Percentiles rank a stretch among this genome's conserved stretches.
Conservation (phyloP, 192 early-diverging fungal genomes). For the Linnemannia zychae region DNA sequence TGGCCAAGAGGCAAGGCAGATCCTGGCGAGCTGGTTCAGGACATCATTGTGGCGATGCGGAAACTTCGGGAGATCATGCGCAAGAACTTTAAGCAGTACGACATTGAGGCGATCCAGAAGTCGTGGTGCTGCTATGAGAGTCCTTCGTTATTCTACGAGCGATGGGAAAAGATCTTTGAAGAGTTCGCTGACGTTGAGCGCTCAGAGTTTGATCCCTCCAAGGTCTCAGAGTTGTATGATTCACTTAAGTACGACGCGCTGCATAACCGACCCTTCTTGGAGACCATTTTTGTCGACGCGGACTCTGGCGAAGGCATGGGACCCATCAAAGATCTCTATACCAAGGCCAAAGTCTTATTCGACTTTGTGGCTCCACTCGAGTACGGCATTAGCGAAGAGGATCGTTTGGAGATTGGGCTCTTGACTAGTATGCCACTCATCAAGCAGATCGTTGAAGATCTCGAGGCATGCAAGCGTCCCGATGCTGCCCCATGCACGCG, state of each 20-base stretch:
- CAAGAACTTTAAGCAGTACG: slow-evolving; percentile 76
- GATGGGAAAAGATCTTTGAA: slow-evolving; percentile 97
- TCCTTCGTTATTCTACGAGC: slow-evolving; percentile 87
- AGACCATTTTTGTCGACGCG: slow-evolving; percentile 74
- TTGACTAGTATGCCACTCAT: slow-evolving; percentile 83
- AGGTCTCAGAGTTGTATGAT: slow-evolving; percentile 94
- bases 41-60: slow-evolving; percentile 78
- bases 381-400: slow-evolving; percentile 88
- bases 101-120: slow-evolving; percentile 73
- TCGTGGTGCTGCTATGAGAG: slow-evolving; percentile 95
- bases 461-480: slow-evolving; percentile 70
- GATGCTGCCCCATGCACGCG: slow-evolving; percentile 71
- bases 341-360: slow-evolving; percentile 87
- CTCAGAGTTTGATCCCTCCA: slow-evolving; percentile 81
- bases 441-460: slow-evolving; percentile 82
- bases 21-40: slow-evolving; percentile 66
- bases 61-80: slow-evolving; percentile 81
- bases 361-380: slow-evolving; percentile 95
- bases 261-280: slow-evolving; percentile 91
- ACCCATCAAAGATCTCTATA: slow-evolving; percentile 77
- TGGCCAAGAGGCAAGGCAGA: slow-evolving; percentile 61
- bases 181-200: slow-evolving; percentile 78
- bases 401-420: slow-evolving; percentile 90
- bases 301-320: slow-evolving; percentile 23
- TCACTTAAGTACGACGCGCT: slow-evolving; percentile 97